Base-by-base conservation (phyloP, 192 early-diverging fungal genomes). In the Spizellomyces sp. region DNA sequence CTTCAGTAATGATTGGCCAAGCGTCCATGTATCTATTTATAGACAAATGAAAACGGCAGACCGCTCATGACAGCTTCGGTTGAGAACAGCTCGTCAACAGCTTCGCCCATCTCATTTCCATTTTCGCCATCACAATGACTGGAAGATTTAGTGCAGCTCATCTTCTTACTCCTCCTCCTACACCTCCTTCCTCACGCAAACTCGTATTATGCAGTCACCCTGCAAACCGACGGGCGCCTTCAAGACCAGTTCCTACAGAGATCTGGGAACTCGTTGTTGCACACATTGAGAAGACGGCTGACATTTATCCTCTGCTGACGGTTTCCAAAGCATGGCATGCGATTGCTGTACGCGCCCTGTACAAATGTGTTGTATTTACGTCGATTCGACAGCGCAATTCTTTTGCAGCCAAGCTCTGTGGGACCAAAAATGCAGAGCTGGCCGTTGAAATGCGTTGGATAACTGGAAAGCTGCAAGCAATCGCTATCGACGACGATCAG, bases 311-410 rank as follows among this genome's bases (percentile, higher is more conserved):
- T n/a, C 47, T 71, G 0, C 48, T 72, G 6, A 63, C 62, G 8
- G 70, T 72, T 12, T 72, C 62, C 6, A 19, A 52, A 12, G 45
- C 62, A 8, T 72, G 70, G 70, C 44, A 72, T 36, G 46, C 70
- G 15, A 21, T 48, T 10, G 70, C 54, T 22, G 60, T 63, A 63
- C 60, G 62, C 10, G 36, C 36, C 41, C 62, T 72, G 14, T 72
- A 72, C 70, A 19, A 60, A 8, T 44, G 12, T 10, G 44, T 72
- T 56, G 58, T 50, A 17, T 72, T 72, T 58, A 72, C 70, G 48
- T 64, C 62, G 15, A 27, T 72, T 8, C 27, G 19, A 8, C 70
- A 72, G 44, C 45, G 70, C 7, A 72, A 64, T 60, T 6, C 19
- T 19, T 72, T 72, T 57, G 61, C 54, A 5, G 70, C 47, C n/a